phyloP scores from a whole-genome alignment of 176 grass and related monocot genomes.

The Luzula sylvatica region DNA sequence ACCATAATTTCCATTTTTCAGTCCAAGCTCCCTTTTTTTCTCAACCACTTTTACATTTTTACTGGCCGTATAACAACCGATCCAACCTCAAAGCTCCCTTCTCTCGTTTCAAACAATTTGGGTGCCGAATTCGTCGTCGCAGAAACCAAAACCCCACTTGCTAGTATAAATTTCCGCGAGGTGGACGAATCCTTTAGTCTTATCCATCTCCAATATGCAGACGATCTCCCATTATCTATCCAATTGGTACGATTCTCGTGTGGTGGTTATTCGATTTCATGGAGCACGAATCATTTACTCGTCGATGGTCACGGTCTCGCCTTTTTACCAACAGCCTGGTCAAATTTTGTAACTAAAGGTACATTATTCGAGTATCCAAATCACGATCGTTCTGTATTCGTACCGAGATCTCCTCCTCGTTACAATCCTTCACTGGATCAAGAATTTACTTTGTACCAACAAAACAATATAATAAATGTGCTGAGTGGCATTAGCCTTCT shows the following conservation, averaged over 20 bases:
- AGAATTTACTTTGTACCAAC: slow-evolving; percentile 38
- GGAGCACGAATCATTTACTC: slow-evolving; percentile 51
- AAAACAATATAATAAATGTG: slow-evolving; percentile 19
- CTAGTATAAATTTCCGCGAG: slow-evolving; percentile 40
- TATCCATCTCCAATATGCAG: slow-evolving; percentile 32
- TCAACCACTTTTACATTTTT: slow-evolving; percentile 30
- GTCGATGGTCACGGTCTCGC: slow-evolving; percentile 53
- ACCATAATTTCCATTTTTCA: slow-evolving; percentile 9
- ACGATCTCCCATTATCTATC: slow-evolving; percentile 44
- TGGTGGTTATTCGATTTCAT: slow-evolving; percentile 55
- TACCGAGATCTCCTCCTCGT: slow-evolving; percentile 20
- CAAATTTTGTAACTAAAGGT: slow-evolving; percentile 26
- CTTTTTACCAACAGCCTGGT: slow-evolving; percentile 36
- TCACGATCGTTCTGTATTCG: slow-evolving; percentile 49
- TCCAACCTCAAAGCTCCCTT: slow-evolving; percentile 9
- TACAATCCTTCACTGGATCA: slow-evolving; percentile 26
- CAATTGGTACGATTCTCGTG: slow-evolving; percentile 58
- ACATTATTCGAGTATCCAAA: slow-evolving; percentile 28
- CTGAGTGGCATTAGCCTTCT: slow-evolving; percentile 30
- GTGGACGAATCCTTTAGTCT: slow-evolving; percentile 21
- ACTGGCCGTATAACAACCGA: slow-evolving; percentile 9
- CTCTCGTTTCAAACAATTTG: slow-evolving; percentile 33
- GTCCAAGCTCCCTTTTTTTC: not conserved
- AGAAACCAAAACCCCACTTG: slow-evolving; percentile 7
- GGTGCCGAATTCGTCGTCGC: slow-evolving; percentile 68